Percentiles rank a stretch among this genome's conserved stretches.
Evolutionary conservation across 225 moss, liverwort and hornwort genomes (phyloP).

Genomic region (Pleurozium schreberi): DNA sequence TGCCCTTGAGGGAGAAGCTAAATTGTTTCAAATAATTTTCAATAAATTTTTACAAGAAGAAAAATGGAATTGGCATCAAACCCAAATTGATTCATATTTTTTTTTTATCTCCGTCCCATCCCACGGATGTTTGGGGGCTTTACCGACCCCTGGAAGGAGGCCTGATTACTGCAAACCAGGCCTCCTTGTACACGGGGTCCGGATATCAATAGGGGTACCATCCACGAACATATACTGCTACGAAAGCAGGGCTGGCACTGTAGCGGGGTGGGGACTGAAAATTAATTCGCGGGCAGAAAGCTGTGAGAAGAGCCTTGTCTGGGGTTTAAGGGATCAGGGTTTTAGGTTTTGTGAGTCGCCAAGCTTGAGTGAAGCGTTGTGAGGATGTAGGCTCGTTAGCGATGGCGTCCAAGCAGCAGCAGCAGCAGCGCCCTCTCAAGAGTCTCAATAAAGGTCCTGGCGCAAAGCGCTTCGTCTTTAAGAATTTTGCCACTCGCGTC

Average conservation of each 20-base stretch:
- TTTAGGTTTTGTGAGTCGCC: not conserved
- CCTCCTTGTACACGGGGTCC: not conserved
- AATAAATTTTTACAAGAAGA: no score
- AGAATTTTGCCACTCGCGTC: slow-evolving; percentile 73
- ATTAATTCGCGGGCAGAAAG: not conserved
- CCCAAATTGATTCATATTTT: no score
- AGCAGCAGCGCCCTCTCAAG: slow-evolving; percentile 57
- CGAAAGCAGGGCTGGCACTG: not conserved
- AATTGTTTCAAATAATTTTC: no score
- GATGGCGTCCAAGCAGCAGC: slow-evolving; percentile 49
- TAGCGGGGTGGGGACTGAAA: not conserved
- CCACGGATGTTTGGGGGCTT: no score
- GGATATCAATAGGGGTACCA: not conserved
- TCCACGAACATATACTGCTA: not conserved
- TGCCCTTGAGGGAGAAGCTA: no score
- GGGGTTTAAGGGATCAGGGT: not conserved
- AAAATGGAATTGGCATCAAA: no score
- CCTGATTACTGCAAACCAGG: no score
- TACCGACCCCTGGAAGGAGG: no score
- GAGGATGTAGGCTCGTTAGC: slow-evolving; percentile 2
- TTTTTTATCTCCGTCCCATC: no score
- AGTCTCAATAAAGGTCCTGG: slow-evolving; percentile 84
- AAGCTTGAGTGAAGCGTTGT: not conserved
- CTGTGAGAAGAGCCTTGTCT: not conserved
- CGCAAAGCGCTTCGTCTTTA: slow-evolving; percentile 86